These are phyloP conservation scores for Orbilia quercus DNA, from an alignment of 2,329 filamentous ascomycete species.

Conservation along the genomic window DNA sequence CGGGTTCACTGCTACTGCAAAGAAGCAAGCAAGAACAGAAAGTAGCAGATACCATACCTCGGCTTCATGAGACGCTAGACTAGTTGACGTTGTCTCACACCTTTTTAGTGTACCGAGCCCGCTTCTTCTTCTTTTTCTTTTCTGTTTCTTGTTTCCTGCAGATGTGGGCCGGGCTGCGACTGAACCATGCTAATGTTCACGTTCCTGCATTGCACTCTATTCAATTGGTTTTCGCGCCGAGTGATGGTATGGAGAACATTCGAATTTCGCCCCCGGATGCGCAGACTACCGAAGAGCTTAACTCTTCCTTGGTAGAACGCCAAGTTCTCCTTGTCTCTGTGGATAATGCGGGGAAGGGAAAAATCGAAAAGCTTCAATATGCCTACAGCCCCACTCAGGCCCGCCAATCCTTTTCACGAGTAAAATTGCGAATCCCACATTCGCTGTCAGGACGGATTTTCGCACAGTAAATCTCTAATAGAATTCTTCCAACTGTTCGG, in stretches of 20 bases:
- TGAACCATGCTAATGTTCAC: conserved; percentile 17
- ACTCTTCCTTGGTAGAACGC: conserved; percentile 11
- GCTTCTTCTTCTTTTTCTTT: conserved; percentile 22
- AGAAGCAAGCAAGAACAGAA: conserved; percentile 28
- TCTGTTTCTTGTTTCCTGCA: conserved; percentile 28
- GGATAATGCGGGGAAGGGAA: conserved; percentile 36
- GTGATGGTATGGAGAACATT: not conserved
- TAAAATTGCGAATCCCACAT: conserved; percentile 12
- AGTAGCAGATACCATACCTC: conserved; percentile 54
- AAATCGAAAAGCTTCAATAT: not conserved
- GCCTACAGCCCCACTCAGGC: conserved; percentile 9
- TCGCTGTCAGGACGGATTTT: not conserved
- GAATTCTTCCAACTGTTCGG: conserved; percentile 25
- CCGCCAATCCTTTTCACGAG: conserved; percentile 49
- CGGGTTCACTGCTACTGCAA: conserved; percentile 31
- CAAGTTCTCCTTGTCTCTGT: conserved; percentile 23
- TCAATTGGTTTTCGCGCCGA: conserved; percentile 11
- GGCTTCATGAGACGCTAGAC: conserved; percentile 51
- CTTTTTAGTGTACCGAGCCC: conserved; percentile 39
- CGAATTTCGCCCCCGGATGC: conserved; percentile 10
- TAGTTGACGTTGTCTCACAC: conserved; percentile 24
- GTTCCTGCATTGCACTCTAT: conserved; percentile 48
- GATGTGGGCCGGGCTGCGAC: conserved; percentile 23
- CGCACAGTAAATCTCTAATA: not conserved
- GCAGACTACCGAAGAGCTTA: conserved; percentile 37